Conservation (phyloP, 352 stramenopile genomes). For the Phytophthora pisi region DNA sequence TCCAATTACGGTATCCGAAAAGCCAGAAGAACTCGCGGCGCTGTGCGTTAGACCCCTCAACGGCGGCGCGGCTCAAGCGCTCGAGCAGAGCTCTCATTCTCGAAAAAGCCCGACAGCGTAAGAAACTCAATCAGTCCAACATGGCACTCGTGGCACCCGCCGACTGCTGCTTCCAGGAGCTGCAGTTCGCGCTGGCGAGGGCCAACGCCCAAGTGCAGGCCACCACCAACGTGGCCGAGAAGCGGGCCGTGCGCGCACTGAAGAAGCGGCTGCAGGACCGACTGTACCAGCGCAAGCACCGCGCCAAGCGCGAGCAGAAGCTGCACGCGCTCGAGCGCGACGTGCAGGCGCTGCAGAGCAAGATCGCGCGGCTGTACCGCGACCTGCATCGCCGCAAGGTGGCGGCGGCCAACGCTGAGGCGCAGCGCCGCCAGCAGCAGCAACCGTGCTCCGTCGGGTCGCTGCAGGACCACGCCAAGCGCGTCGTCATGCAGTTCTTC, state of each 20-base stretch:
- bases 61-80: background rate
- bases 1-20: background rate
- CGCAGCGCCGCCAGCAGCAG: slow-evolving; percentile 18
- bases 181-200: slow-evolving; percentile 11
- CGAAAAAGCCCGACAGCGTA: slow-evolving; percentile 3
- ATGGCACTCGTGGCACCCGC: slow-evolving; percentile 15
- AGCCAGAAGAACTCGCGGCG: slow-evolving; percentile 1
- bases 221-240: slow-evolving; percentile 22
- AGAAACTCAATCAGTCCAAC: background rate
- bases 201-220: slow-evolving; percentile 21
- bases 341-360: slow-evolving; percentile 24
- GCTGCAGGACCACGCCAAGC: slow-evolving; percentile 25
- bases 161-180: slow-evolving; percentile 22
- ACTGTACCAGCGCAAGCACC: slow-evolving; percentile 46
- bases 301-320: slow-evolving; percentile 39
- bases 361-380: slow-evolving; percentile 36
- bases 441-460: slow-evolving; percentile 11
- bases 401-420: slow-evolving; percentile 5
- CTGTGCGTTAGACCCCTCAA: slow-evolving; percentile 2
- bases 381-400: slow-evolving; percentile 26
- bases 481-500: slow-evolving; percentile 38
- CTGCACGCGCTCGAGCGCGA: slow-evolving; percentile 27
- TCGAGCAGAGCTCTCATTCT: slow-evolving; percentile 9
- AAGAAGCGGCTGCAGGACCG: slow-evolving; percentile 44
- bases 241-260: slow-evolving; percentile 13